Base-by-base conservation (phyloP, 352 stramenopile species). In the Blastocystis sp. region DNA sequence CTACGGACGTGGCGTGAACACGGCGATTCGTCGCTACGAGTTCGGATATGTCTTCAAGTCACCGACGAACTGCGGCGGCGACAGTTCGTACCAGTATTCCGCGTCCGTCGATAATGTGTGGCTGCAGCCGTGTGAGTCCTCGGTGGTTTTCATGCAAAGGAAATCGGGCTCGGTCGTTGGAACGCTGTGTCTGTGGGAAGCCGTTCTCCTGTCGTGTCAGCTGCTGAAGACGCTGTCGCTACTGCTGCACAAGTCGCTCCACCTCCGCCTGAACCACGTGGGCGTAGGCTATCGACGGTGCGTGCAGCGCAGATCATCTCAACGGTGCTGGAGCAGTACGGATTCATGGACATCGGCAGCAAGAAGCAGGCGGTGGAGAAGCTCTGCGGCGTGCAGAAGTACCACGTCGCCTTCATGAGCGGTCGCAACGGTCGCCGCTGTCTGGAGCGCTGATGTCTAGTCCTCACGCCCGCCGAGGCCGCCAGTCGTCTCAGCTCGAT, bases 321-420 rank as follows among this genome's bases (percentile, higher is more conserved):
- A 8, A 73, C 63, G 21, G 9, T 73, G 6, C 42, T 73, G 7
- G 63, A 73, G 38, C 32, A 53, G 34, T 73, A 73, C 42, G 63
- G 63, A 21, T 38, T 73, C 18, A 27, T 73, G 34, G 38, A 51
- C 42, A 73, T 73, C 18, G 21, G 11, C 32, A 24, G 6, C 11
- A 73, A 73, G 63, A 73, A 73, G 27, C 63, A 73, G 38, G 63
- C 29, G 34, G 38, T 73, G n/a, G 63, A 73, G 14, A 73, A 73
- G 63, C 27, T 73, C 8, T 36, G 63, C 21, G 63, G 63, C 16
- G 16, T 73, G 16, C 34, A 48, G 42, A 51, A 48, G 34, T 18
- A 48, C 18, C 63, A 73, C 9, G 2, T 73, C 6, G 63, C 63
- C 14, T 73, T 36, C 16, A 49, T 73, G 29, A 54, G 34, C n/a